Evolutionary conservation across 306 rosid genomes (phyloP).

Genomic region (Ziziphus jujuba): DNA sequence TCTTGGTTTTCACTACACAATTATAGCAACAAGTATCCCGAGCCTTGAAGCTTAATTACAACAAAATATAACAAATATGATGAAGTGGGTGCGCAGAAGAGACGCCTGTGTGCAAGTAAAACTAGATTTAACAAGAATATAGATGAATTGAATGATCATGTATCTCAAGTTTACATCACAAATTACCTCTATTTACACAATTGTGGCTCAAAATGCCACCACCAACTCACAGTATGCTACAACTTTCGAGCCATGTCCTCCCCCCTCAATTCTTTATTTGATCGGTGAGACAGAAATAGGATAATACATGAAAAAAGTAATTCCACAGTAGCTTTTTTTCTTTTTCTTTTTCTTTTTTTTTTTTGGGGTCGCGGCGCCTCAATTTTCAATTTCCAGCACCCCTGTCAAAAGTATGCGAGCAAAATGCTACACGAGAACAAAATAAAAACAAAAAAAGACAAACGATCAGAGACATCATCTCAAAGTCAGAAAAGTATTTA

Average conservation of each 20-base stretch:
- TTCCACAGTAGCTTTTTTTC: conserved; percentile 24
- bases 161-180: conserved; percentile 44
- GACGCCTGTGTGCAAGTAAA: background rate
- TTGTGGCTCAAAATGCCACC: conserved; percentile 38
- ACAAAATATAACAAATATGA: no score
- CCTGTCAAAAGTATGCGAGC: conserved; percentile 32
- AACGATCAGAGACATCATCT: background rate
- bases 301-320: conserved; percentile 34
- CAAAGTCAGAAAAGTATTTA: no score
- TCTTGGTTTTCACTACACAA: no score
- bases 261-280: conserved; percentile 44
- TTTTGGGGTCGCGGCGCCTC: conserved; percentile 25
- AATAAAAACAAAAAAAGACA: background rate
- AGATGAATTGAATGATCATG: conserved; percentile 56
- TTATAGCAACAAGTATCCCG: no score
- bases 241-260: conserved; percentile 30
- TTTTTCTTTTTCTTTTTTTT: no score
- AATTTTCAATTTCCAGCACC: conserved; percentile 36
- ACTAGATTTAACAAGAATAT: conserved; percentile 33
- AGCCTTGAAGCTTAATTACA: no score
- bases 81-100: no score
- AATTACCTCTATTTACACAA: conserved; percentile 73
- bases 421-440: conserved; percentile 36
- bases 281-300: conserved; percentile 36
- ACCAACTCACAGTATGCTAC: conserved; percentile 50